phyloP scores from a whole-genome alignment of 345 rosid genomes.

The Cardamine occulta region DNA sequence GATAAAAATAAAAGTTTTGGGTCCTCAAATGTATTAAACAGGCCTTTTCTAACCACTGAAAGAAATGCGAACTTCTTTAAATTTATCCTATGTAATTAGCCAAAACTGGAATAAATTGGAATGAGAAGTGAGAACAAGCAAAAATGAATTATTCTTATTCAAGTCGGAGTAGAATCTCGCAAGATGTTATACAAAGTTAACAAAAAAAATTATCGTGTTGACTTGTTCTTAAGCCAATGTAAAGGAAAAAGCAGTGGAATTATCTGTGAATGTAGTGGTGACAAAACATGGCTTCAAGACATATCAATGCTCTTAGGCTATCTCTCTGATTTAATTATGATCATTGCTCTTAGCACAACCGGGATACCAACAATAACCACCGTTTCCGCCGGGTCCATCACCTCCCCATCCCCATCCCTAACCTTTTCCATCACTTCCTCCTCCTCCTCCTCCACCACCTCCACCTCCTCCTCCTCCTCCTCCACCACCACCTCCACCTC shows the following conservation, averaged over 20 bases:
- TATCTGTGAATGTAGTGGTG: conserved; percentile 21
- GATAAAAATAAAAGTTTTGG: background rate
- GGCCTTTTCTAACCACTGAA: background rate
- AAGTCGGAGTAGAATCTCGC: conserved; percentile 7
- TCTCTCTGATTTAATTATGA: conserved; percentile 22
- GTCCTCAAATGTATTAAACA: background rate
- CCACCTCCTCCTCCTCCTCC: conserved; percentile 1
- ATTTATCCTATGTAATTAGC: background rate
- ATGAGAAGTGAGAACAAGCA: background rate
- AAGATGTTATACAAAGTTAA: background rate
- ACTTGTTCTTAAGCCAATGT: background rate
- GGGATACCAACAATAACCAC: conserved; percentile 57
- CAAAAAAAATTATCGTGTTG: background rate
- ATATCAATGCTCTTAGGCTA: conserved; percentile 10
- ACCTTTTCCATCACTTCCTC: conserved; percentile 39
- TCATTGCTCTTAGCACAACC: conserved; percentile 50
- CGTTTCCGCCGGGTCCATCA: conserved; percentile 46
- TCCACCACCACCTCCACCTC: background rate
- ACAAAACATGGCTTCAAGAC: conserved; percentile 24
- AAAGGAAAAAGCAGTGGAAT: conserved; percentile 27
- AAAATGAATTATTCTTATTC: background rate
- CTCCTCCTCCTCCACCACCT: background rate
- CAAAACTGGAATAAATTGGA: background rate
- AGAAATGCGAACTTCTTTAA: background rate
- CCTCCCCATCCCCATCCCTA: conserved; percentile 53